phyloP scores from a whole-genome alignment of 1,284 basidiomycete genomes.

The Schizophyllum amplum region DNA sequence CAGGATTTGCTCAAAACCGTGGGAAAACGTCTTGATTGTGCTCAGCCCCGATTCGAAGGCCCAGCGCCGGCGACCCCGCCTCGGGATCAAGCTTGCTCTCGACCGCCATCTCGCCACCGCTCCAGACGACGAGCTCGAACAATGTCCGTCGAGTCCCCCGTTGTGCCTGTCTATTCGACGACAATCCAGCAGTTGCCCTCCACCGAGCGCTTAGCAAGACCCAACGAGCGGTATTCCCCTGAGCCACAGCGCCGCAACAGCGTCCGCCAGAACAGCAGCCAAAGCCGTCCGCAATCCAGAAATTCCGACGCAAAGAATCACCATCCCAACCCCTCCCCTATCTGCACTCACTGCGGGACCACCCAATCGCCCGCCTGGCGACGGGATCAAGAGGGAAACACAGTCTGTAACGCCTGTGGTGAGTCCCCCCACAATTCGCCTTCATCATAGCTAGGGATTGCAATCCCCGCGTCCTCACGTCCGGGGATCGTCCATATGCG shows the following conservation, averaged over 20 bases:
- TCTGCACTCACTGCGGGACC: constrained; percentile 67
- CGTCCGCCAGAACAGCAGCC: not conserved
- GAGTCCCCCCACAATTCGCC: constrained; percentile 27
- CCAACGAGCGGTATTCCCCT: not conserved
- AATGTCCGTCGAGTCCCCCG: not conserved
- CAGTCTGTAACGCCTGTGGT: constrained; percentile 86
- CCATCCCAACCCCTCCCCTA: constrained; percentile 12
- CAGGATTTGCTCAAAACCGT: not conserved
- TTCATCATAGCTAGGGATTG: constrained; percentile 8
- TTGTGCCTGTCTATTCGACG: not conserved
- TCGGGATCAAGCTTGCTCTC: not conserved
- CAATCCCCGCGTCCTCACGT: constrained; percentile 15
- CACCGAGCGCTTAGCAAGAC: not conserved
- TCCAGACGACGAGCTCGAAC: not conserved
- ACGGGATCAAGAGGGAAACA: constrained; percentile 70
- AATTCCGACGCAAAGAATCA: not conserved
- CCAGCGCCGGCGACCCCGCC: not conserved
- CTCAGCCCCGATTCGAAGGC: not conserved
- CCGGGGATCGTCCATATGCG: constrained; percentile 7
- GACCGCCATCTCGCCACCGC: not conserved
- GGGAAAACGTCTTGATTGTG: not conserved
- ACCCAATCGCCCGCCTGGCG: constrained; percentile 76
- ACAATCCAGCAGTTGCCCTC: not conserved
- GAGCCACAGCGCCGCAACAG: not conserved
- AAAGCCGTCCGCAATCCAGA: not conserved